Evolutionary conservation across 164 flowering plant genomes (phyloP).

Genomic region (Akebia trifoliata): DNA sequence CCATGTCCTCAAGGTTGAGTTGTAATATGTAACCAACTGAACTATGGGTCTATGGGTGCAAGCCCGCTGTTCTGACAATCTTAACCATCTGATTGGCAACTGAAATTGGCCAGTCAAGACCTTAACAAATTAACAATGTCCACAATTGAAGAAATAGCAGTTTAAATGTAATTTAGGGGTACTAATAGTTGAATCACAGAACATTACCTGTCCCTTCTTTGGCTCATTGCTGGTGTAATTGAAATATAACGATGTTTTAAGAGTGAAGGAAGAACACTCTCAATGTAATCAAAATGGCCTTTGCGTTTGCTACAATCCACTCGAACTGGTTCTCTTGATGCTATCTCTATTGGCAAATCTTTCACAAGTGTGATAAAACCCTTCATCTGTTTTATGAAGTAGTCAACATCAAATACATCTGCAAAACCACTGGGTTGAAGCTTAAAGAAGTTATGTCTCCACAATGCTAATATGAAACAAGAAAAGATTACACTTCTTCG

Average conservation of each 20-base stretch:
- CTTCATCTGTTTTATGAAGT: slow-evolving; percentile 71
- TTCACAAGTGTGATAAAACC: slow-evolving; percentile 66
- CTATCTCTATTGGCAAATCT: slow-evolving; percentile 65
- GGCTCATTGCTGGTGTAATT: slow-evolving; percentile 92
- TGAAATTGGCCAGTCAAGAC: no score
- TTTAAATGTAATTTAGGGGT: not conserved
- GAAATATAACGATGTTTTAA: slow-evolving; percentile 77
- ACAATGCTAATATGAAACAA: slow-evolving; percentile 1
- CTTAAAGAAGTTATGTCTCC: slow-evolving; percentile 4
- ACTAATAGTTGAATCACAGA: not conserved
- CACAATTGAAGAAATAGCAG: not conserved
- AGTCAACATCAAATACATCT: slow-evolving; percentile 96
- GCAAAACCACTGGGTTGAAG: slow-evolving; percentile 79
- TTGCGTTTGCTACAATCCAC: slow-evolving; percentile 95
- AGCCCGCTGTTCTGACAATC: no score
- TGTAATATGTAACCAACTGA: no score
- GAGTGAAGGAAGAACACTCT: slow-evolving; percentile 78
- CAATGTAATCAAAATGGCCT: slow-evolving; percentile 90
- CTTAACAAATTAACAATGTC: no score
- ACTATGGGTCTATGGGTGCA: no score
- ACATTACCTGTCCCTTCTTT: slow-evolving; percentile 85
- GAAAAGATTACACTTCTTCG: no score
- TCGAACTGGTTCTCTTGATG: slow-evolving; percentile 61
- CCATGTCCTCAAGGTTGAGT: no score
- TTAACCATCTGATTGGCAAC: no score